Base-by-base conservation (phyloP, 768 basidiomycete genomes). In the Psilocybe tampanensis region DNA sequence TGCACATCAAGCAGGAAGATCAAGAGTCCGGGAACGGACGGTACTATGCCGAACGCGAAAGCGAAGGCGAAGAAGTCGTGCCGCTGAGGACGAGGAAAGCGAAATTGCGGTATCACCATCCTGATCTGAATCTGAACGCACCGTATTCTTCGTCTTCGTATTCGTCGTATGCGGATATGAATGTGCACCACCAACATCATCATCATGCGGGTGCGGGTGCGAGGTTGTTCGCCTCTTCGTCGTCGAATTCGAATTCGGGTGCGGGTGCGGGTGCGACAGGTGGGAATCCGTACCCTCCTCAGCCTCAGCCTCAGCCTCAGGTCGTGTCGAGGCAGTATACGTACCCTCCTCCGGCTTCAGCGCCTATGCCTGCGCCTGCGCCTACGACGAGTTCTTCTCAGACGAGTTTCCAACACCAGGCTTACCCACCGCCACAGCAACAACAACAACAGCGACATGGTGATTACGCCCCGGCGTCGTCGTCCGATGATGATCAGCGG, bases 101-200 rank as follows among this genome's bases (percentile, higher is more conserved):
- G 19, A 70, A 80, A 29, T 68, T 89, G 58, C 77, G 86, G 58
- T 84, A 81, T 63, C 86, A 87, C 62, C 86, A 88, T 60, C 85
- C 86, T 5, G 73, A 68, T 44, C 42, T 68, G 60, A 66, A 6
- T 68, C 66, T 17, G 71, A 71, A 15, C 62, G 29, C 29, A 29
- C 5, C 29, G 29, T 4, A 9, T 5, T 29, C 72, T n/a, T 23
- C 56, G 18, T 45, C 48, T 39, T 52, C 58, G 23, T 66, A 63
- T 48, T 55, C 62, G 65, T 24, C 48, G 44, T 63, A 63, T 45
- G 64, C 62, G 39, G 67, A 65, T 45, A 47, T 68, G 60, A 66
- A 66, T 26, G 44, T 44, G n/a, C n/a, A n/a, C n/a, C n/a, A n/a
- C n/a, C n/a, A n/a, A n/a, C n/a, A n/a, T n/a, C n/a, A n/a, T n/a